A percentile compares a stretch with the other conserved stretches of the same genome.
phyloP scores from a whole-genome alignment of 176 grass and related monocot species.

The Elymus sibiricus region DNA sequence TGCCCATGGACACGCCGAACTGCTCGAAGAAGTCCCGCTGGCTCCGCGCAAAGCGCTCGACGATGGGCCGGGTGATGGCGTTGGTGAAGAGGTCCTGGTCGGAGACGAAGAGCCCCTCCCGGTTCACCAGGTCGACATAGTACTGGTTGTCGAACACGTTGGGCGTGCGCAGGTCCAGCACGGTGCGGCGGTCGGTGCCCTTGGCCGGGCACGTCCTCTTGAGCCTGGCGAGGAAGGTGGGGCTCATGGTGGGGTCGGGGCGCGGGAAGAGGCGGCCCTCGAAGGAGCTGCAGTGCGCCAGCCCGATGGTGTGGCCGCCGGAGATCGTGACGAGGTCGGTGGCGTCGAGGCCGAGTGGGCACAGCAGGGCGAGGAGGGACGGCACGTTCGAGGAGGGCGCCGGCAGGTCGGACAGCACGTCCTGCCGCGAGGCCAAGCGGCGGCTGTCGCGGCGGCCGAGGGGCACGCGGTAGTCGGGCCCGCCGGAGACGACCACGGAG shows the following conservation, averaged over 20 bases:
- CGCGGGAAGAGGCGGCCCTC: conserved; percentile 49
- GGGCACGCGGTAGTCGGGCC: conserved; percentile 47
- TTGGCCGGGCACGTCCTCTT: conserved; percentile 34
- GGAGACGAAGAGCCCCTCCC: conserved; percentile 73
- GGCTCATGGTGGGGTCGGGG: conserved; percentile 27
- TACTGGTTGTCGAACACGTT: conserved; percentile 74
- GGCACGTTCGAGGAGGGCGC: conserved; percentile 29
- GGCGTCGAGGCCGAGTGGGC: conserved; percentile 35
- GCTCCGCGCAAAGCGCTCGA: conserved; percentile 5
- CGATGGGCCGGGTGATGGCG: neutral
- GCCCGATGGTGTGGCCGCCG: conserved; percentile 29
- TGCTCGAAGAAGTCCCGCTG: conserved; percentile 44
- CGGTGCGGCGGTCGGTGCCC: conserved; percentile 30
- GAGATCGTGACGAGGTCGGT: conserved; percentile 60
- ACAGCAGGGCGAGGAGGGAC: conserved; percentile 16
- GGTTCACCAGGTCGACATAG: conserved; percentile 61
- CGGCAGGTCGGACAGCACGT: conserved; percentile 26
- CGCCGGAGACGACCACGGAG: conserved; percentile 24
- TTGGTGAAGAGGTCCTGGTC: conserved; percentile 65
- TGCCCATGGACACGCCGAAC: conserved; percentile 50
- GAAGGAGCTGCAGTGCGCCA: conserved; percentile 56
- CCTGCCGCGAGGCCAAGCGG: neutral
- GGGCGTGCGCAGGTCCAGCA: conserved; percentile 49
- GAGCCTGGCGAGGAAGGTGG: conserved; percentile 28
- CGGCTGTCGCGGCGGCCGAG: conserved; percentile 53